Base-by-base conservation (phyloP, 768 basidiomycete genomes). In the Auriscalpium microsporum region DNA sequence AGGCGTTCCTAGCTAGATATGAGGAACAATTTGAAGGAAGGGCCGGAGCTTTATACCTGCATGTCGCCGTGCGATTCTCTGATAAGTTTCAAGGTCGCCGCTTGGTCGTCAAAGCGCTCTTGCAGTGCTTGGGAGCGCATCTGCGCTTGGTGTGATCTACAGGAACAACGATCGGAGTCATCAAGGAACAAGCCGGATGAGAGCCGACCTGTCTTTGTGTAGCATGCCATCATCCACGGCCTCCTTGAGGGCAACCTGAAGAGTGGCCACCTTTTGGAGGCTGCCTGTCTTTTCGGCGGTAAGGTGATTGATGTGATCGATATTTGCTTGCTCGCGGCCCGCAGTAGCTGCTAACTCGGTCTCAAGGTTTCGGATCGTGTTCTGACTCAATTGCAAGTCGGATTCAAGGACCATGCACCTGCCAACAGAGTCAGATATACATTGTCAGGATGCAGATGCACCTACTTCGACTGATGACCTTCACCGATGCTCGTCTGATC, bases 51-150 rank as follows among this genome's bases (percentile, higher is more conserved):
- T n/a, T 47, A 33, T 62, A 76, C 78, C 67, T 79, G 81, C 11
- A 79, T 58, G 61, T 84, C 80, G 2, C 74, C 79, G 17, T 74
- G 65, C 6, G 77, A 71, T 56, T 85, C 82, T 60, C 80, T 81
- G 8, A 78, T 74, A 21, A 83, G 65, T 23, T 75, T 73, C 48
- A 83, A 66, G 1, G 80, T 78, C 7, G 78, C 68, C 1, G 73
- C 65, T 58, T 84, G 82, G 14, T 81, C 76, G 11, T 86, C 83
- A 52, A 78, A 79, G 23, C 82, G 75, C 53, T 86, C 82, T 62
- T 84, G 78, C 14, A 83, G 69, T 38, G 73, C 66, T 75, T 81
- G 60, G 19, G 33, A 60, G 35, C 50, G 56, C 54, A 50, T 57
- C 34, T 60, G 58, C 16, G 53, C 38, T 56, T 62, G 58, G 40